Evolutionary conservation across 805 yeast genomes (phyloP).

Genomic region (Candida alai): DNA sequence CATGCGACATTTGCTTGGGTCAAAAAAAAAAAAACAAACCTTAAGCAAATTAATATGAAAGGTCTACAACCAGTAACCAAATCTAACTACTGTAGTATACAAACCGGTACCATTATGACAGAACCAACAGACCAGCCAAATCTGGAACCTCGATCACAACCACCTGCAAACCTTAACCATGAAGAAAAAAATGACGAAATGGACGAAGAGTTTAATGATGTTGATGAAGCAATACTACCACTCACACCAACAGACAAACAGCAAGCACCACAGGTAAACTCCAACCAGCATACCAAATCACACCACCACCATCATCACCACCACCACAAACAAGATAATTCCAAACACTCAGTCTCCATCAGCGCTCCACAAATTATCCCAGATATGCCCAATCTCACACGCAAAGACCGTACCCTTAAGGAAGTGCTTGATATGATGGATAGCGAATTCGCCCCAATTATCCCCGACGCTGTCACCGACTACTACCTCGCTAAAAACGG

Average conservation of each 20-base stretch:
- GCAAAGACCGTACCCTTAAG: slow-evolving; percentile 76
- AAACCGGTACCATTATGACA: not conserved
- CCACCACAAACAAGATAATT: slow-evolving; percentile 7
- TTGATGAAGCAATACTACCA: slow-evolving; percentile 13
- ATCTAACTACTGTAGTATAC: too few relatives aligned
- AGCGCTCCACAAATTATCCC: slow-evolving; percentile 25
- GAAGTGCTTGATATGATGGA: slow-evolving; percentile 88
- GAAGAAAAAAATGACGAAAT: slow-evolving; percentile 12
- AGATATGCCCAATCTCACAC: slow-evolving; percentile 62
- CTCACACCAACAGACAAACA: not conserved
- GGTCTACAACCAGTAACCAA: too few relatives aligned
- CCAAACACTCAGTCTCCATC: slow-evolving; percentile 9
- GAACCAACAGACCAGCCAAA: not conserved
- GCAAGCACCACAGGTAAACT: not conserved
- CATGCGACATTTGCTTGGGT: too few relatives aligned
- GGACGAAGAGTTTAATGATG: slow-evolving; percentile 24
- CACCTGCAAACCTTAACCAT: slow-evolving; percentile 11
- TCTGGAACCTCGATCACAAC: not conserved
- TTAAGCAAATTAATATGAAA: too few relatives aligned
- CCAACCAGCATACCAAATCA: slow-evolving; percentile 2
- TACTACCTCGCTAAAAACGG: slow-evolving; percentile 86
- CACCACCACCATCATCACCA: slow-evolving; percentile 6
- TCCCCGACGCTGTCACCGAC: slow-evolving; percentile 95
- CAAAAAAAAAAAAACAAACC: too few relatives aligned
- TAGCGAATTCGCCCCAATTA: slow-evolving; percentile 84